phyloP scores from a whole-genome alignment of 768 basidiomycete genomes.

The Termitomyces sp. region DNA sequence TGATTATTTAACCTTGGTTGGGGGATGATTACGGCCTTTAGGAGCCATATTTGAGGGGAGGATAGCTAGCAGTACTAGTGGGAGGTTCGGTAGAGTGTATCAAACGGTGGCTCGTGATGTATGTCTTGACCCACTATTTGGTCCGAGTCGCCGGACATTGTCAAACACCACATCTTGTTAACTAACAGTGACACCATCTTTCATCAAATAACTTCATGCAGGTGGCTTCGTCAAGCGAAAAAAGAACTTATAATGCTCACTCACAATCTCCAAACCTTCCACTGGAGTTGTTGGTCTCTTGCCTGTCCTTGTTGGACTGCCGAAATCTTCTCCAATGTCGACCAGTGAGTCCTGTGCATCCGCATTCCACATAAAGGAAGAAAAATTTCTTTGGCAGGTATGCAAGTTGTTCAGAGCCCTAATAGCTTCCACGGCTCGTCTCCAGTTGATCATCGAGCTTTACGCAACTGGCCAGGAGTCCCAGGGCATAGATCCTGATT shows the following conservation, averaged over 20 bases:
- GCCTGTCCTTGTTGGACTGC: neutral
- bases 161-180: neutral
- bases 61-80: too few relatives aligned
- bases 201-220: neutral
- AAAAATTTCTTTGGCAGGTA: neutral
- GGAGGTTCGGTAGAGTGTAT: neutral
- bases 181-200: neutral
- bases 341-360: neutral
- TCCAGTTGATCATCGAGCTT: neutral
- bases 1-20: conserved; percentile 20
- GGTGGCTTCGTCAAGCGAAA: neutral
- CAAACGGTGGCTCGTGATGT: neutral
- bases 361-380: neutral
- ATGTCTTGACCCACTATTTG: neutral
- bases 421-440: neutral
- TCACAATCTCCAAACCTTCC: neutral
- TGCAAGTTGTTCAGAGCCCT: neutral
- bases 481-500: neutral
- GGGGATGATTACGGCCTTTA: conserved; percentile 9
- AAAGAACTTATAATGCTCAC: neutral
- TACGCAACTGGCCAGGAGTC: neutral
- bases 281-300: neutral
- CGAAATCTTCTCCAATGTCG: neutral
- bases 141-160: neutral
- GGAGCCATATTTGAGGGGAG: conserved; percentile 12